phyloP scores from a whole-genome alignment of 495 filamentous ascomycete species.

The Penicillium soppii region DNA sequence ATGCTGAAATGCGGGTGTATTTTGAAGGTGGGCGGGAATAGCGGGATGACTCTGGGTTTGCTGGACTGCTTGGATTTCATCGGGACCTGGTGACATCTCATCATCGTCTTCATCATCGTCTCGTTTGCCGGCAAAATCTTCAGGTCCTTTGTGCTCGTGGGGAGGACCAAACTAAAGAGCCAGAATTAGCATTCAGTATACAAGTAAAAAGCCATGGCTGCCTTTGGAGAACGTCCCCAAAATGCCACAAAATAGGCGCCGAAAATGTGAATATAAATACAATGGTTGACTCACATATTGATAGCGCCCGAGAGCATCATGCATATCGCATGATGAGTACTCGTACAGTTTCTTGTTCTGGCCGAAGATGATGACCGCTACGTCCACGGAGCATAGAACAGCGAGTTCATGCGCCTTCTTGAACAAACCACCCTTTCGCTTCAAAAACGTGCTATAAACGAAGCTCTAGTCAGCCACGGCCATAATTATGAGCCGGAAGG shows the following conservation, averaged over 20 bases:
- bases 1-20: constrained; percentile 70
- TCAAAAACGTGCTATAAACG: constrained; percentile 80
- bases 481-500: neutral
- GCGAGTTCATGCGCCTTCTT: constrained; percentile 99
- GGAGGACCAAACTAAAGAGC: constrained; percentile 74
- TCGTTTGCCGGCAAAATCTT: constrained; percentile 83
- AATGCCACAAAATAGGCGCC: too few relatives aligned
- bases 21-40: constrained; percentile 75
- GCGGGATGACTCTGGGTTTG: constrained; percentile 42
- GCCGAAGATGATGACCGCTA: constrained; percentile 97
- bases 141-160: constrained; percentile 94
- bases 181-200: neutral
- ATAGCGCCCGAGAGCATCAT: constrained; percentile 80
- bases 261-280: too few relatives aligned
- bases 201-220: neutral
- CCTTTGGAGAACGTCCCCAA: too few relatives aligned
- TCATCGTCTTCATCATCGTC: constrained; percentile 89
- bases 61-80: constrained; percentile 50
- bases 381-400: constrained; percentile 96
- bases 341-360: constrained; percentile 98
- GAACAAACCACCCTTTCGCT: constrained; percentile 97
- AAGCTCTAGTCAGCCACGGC: constrained; percentile 2
- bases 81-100: constrained; percentile 62
- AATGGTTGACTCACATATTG: constrained; percentile 70
- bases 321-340: constrained; percentile 92